These are phyloP conservation scores for Elongisporangium anandrum DNA, from an alignment of 352 stramenopile species.

Conservation along the genomic window DNA sequence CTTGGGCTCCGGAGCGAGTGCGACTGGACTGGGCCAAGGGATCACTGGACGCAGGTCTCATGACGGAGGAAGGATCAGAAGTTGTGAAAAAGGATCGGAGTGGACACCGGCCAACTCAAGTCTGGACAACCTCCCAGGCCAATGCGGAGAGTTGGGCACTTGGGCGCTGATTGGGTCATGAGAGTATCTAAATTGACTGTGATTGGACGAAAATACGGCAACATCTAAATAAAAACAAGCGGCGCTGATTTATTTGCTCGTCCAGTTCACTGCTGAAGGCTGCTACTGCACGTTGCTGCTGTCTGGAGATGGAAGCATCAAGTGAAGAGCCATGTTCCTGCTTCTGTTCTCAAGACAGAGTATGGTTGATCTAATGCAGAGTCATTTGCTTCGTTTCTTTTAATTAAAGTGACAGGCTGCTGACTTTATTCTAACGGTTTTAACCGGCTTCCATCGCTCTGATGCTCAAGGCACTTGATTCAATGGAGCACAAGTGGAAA, in stretches of 20 bases:
- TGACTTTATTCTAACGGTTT: background rate
- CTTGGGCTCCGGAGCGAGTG: background rate
- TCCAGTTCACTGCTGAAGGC: too few species aligned
- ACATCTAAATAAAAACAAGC: background rate
- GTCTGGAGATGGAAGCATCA: too few species aligned
- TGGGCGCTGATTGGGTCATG: background rate
- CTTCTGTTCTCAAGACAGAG: too few species aligned
- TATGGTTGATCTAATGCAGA: too few species aligned
- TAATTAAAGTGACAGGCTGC: background rate
- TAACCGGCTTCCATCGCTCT: background rate
- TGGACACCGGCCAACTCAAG: background rate
- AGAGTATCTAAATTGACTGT: background rate
- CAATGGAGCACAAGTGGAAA: background rate
- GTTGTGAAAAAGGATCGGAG: too few species aligned
- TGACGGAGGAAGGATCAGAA: background rate
- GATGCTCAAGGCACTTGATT: too few species aligned
- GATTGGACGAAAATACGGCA: background rate
- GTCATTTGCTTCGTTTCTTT: too few species aligned
- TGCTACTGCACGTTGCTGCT: too few species aligned
- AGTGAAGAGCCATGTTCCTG: too few species aligned
- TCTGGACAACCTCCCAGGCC: background rate
- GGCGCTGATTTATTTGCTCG: background rate
- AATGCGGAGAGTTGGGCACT: too few species aligned
- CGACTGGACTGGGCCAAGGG: background rate
- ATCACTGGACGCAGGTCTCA: background rate